Evolutionary conservation across 1,139 yeast genomes (phyloP).

Genomic region (Hansenula lynferdii): DNA sequence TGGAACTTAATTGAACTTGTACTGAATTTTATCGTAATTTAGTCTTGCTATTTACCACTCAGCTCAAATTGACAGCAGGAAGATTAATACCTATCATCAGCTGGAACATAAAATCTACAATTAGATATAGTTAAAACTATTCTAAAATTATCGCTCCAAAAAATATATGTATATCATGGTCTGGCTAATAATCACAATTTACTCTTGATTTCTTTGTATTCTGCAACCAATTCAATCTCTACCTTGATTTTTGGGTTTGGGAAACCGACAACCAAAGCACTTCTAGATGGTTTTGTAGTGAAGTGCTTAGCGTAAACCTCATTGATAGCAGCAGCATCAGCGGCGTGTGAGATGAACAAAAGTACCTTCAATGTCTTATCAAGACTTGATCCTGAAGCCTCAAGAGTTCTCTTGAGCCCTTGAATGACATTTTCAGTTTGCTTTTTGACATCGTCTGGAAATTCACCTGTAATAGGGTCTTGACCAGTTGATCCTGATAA

Average conservation of each 20-base stretch:
- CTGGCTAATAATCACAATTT: slow-evolving; percentile 1
- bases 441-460: slow-evolving; percentile 36
- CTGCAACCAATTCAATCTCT: slow-evolving; percentile 40
- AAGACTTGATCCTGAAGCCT: slow-evolving; percentile 43
- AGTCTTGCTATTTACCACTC: too few species aligned
- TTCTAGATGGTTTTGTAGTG: slow-evolving; percentile 49
- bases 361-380: slow-evolving; percentile 48
- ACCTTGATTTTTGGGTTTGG: slow-evolving; percentile 37
- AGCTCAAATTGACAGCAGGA: too few species aligned
- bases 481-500: slow-evolving; percentile 42
- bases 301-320: slow-evolving; percentile 43
- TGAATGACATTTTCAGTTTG: slow-evolving; percentile 43
- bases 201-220: slow-evolving; percentile 10
- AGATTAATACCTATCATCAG: too few species aligned
- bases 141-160: too few species aligned
- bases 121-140: too few species aligned
- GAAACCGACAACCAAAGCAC: slow-evolving; percentile 45
- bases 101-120: too few species aligned
- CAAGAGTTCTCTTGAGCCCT: slow-evolving; percentile 39
- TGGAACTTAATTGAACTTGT: too few species aligned
- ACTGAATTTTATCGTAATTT: too few species aligned
- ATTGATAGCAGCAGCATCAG: slow-evolving; percentile 41
- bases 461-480: slow-evolving; percentile 32
- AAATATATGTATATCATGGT: too few species aligned
- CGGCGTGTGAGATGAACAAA: slow-evolving; percentile 43